A percentile compares a stretch with the other conserved stretches of the same genome.
phyloP scores from a whole-genome alignment of 1,284 basidiomycete genomes.

The Pyrrhoderma noxium region DNA sequence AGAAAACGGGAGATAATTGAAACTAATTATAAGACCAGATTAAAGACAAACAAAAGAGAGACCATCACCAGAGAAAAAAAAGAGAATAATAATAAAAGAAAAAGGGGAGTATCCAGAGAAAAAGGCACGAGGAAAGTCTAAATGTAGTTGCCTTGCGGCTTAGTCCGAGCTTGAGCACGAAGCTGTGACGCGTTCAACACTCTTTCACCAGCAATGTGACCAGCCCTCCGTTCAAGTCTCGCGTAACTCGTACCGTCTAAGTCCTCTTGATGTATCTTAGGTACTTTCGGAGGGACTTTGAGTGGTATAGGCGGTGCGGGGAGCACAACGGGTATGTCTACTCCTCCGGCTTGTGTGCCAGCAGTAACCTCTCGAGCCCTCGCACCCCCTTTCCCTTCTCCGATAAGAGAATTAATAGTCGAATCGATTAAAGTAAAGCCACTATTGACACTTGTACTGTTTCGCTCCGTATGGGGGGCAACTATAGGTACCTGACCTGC shows the following conservation, averaged over 20 bases:
- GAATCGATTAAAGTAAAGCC: conserved; percentile 29
- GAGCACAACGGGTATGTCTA: conserved; percentile 11
- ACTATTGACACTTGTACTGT: conserved; percentile 26
- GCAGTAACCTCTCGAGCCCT: not conserved
- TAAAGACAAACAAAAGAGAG: too few species aligned
- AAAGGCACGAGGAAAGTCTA: too few species aligned
- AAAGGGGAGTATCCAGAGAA: too few species aligned
- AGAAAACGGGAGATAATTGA: too few species aligned
- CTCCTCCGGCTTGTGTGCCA: not conserved
- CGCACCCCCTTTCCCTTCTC: not conserved
- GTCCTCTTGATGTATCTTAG: not conserved
- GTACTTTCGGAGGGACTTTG: not conserved
- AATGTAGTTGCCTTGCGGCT: too few species aligned
- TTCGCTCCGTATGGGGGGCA: conserved; percentile 26
- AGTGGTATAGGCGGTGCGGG: not conserved
- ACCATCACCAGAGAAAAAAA: too few species aligned
- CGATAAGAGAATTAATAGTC: not conserved
- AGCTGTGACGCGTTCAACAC: conserved; percentile 6
- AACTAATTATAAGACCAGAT: too few species aligned
- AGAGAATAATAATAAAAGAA: too few species aligned
- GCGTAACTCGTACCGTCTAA: not conserved
- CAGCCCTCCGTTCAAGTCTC: conserved; percentile 3
- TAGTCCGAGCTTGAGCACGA: not conserved
- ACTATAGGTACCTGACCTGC: conserved; percentile 27
- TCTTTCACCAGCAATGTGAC: not conserved